Evolutionary conservation across 495 filamentous ascomycete genomes (phyloP).

Genomic region (Daldinia childiae): DNA sequence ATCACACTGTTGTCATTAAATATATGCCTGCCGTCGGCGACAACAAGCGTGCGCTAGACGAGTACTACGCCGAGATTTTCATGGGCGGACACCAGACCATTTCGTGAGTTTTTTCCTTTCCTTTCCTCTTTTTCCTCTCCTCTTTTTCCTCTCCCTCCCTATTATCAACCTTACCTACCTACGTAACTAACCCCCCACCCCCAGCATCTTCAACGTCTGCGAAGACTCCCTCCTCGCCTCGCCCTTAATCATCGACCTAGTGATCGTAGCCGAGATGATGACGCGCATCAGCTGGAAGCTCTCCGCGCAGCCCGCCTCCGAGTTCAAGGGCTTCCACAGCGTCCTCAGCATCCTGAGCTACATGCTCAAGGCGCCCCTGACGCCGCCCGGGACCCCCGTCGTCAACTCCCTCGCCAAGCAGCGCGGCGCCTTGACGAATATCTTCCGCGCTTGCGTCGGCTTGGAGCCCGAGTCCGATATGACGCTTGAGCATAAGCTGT

Average conservation of each 20-base stretch:
- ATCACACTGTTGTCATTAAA: conserved; percentile 94
- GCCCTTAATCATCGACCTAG: conserved; percentile 96
- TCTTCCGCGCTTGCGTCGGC: conserved; percentile 98
- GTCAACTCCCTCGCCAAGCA: conserved; percentile 98
- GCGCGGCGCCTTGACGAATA: conserved; percentile 92
- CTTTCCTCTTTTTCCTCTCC: not conserved
- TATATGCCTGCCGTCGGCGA: conserved; percentile 99
- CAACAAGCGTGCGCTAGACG: conserved; percentile 98
- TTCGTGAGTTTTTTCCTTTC: conserved; percentile 58
- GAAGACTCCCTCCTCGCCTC: conserved; percentile 98
- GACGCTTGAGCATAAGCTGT: conserved; percentile 99
- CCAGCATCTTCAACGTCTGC: conserved; percentile 95
- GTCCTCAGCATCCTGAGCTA: conserved; percentile 98
- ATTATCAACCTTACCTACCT: not conserved
- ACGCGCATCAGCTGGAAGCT: conserved; percentile 94
- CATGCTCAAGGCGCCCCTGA: conserved; percentile 99
- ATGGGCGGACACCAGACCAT: conserved; percentile 98
- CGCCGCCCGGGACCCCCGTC: conserved; percentile 93
- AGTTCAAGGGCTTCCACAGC: conserved; percentile 94
- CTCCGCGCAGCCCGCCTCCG: conserved; percentile 58
- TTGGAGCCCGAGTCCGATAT: conserved; percentile 98
- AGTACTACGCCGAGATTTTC: conserved; percentile 99
- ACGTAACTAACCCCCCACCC: not conserved
- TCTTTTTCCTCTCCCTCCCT: conserved; percentile 1
- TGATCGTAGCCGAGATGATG: conserved; percentile 94